These are phyloP conservation scores for Trichosporon faecale DNA, from an alignment of 1,284 basidiomycete genomes.

Conservation along the genomic window DNA sequence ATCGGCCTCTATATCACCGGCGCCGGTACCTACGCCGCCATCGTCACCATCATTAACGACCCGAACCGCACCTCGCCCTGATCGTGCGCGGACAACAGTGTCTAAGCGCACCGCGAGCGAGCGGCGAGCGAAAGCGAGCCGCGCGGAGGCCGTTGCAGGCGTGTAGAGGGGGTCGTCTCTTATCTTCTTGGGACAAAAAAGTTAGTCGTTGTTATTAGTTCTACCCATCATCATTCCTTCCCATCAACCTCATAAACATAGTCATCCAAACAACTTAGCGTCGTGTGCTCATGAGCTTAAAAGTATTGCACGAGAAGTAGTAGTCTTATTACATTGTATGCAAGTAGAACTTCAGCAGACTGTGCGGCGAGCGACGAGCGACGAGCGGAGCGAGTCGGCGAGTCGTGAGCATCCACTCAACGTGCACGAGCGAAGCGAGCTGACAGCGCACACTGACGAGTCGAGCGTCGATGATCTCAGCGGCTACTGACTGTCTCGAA, in stretches of 20 bases:
- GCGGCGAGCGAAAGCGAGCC: no score
- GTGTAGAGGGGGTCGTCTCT: no score
- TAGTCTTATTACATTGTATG: constrained; percentile 10
- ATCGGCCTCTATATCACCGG: constrained; percentile 33
- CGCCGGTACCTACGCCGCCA: constrained; percentile 39
- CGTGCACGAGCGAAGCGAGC: no score
- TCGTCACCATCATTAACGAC: constrained; percentile 30
- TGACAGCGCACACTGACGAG: no score
- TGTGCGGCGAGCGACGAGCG: no score
- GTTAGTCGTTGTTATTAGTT: background rate
- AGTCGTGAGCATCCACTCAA: no score
- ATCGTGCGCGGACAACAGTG: constrained; percentile 37
- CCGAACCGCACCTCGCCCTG: constrained; percentile 31
- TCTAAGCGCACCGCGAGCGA: background rate
- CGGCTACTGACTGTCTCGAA: no score
- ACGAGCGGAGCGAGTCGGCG: no score
- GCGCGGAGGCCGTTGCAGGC: no score
- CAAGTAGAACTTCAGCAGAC: background rate
- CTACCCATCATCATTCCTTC: background rate
- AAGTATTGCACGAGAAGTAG: constrained; percentile 7
- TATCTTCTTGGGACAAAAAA: background rate
- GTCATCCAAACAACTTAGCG: background rate
- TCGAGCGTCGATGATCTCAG: no score
- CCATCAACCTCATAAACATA: background rate
- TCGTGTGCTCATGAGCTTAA: background rate